These are phyloP conservation scores for Suillus placidus DNA, from an alignment of 768 basidiomycete genomes.

Conservation along the genomic window DNA sequence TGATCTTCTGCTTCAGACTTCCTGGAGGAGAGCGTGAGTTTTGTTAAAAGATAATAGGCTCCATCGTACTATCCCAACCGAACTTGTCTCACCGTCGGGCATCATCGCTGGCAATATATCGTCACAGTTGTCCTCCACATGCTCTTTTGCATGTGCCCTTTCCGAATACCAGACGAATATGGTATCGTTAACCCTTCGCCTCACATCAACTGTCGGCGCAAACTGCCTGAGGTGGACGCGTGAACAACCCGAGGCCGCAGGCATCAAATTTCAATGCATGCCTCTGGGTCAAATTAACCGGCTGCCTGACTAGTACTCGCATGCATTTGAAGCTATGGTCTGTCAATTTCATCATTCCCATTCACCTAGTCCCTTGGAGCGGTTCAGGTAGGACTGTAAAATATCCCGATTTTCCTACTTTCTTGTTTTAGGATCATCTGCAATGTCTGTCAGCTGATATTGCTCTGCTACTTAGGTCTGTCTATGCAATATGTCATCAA, in stretches of 20 bases:
- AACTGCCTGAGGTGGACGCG: background rate
- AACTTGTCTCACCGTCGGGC: background rate
- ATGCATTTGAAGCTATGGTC: background rate
- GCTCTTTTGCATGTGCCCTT: background rate
- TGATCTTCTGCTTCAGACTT: no score
- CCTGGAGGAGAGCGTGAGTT: no score
- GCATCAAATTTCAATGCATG: background rate
- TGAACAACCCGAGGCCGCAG: background rate
- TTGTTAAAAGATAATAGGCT: no score
- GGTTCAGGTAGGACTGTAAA: background rate
- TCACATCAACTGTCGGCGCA: no score
- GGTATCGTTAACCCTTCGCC: no score
- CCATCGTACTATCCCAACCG: background rate
- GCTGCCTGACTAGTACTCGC: background rate
- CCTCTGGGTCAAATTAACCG: background rate
- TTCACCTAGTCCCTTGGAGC: background rate
- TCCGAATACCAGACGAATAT: no score
- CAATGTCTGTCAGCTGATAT: background rate
- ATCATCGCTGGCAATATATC: background rate
- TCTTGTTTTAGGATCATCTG: background rate
- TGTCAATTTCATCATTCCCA: background rate
- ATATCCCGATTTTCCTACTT: background rate
- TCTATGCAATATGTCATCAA: slow-evolving; percentile 26
- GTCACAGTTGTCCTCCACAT: background rate
- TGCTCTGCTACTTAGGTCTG: background rate